Base-by-base conservation (phyloP, 1,284 basidiomycete species). In the Peniophora sp. region DNA sequence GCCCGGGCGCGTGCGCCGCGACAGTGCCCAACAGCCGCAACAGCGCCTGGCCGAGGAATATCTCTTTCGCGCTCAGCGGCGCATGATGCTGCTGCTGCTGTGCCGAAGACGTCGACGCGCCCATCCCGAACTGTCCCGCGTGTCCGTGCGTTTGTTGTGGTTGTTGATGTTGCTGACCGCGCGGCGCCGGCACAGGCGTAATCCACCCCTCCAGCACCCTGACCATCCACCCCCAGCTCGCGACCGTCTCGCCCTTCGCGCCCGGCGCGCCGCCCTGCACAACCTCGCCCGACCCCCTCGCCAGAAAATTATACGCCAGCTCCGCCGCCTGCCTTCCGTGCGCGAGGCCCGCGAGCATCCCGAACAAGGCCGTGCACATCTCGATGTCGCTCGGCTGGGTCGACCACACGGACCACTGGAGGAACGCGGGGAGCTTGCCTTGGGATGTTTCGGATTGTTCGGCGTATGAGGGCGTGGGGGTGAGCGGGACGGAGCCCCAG, bases 331-430 rank as follows among this genome's bases (percentile, higher is more conserved):
- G 81, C 43, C 88, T 83, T 0, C 93, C 93, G 46, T 85, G 84
- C 0, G 92, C 81, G 20, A 96, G 74, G n/a, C 92, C 91, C 3
- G 79, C 72, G 18, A 96, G 70, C 90, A 96, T 92, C 56, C 93
- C 88, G 65, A 91, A 95, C 52, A 94, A 71, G 0, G 92, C 87
- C 57, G 81, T 82, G 18, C 84, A 75, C 74, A 92, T 85, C 6
- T 80, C 79, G 5, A 78, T 64, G 52, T 91, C 84, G 47, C 87
- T 79, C 3, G 78, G 73, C 55, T 93, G 86, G 1, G 85, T 86
- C 1, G 85, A 86, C 86, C 85, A 88, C 8, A 94, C 81, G 0
- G 90, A 86, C 83, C 91, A 94, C 51, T 90, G 85, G 43, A 94
- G 70, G 66, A 97, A 96, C 0, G 84, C 78, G 1, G 86, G 84